Base-by-base conservation (phyloP, 1,139 yeast species). In the Magnusiomyces magnusii region DNA sequence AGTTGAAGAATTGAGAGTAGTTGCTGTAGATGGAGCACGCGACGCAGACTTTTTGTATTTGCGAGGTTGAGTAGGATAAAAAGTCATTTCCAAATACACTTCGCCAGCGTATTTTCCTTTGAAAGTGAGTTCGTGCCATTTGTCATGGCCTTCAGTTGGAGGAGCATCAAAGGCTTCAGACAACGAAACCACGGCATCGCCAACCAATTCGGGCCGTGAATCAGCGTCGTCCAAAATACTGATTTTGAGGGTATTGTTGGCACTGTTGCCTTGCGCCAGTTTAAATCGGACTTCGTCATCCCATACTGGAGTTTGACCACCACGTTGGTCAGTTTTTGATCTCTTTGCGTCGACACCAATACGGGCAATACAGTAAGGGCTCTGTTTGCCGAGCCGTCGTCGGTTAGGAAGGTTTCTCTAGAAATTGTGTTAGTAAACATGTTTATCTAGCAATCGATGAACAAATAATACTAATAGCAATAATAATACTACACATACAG, bases 261-360 rank as follows among this genome's bases (percentile, higher is more conserved):
- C 75, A 13, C 67, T 63, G 17, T 28, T 50, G 15, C 68, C 68
- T 31, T 67, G 67, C 47, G 78, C 80, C 31, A 87, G 78, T 53
- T 85, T 87, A 71, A 87, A 90, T 64, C 93, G 77, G 54, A 85
- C 78, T 65, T 88, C 92, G 65, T 85, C 86, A 62, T 88, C 86
- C 54, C 96, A 91, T 52, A 79, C 82, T 0, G 97, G 97, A 1
- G 89, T 86, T 70, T 91, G 97, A 1, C 97, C 97, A 1, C 96
- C 97, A 64, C 97, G 75, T 63, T 81, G 80, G 61, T 86, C 83
- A 0, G 88, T 77, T 31, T 83, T 84, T 0, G 96, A 88, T 64
- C 87, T 82, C 64, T 86, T 81, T 25, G 95, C 93, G 62, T 81
- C 81, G 58, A 88, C 87, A n/a, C 92, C 95, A 2, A 91, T 78